Evolutionary conservation across 1,139 yeast genomes (phyloP), one percentile per base, ranked within the genome.

Genomic region (Taphrina flavorubra): DNA sequence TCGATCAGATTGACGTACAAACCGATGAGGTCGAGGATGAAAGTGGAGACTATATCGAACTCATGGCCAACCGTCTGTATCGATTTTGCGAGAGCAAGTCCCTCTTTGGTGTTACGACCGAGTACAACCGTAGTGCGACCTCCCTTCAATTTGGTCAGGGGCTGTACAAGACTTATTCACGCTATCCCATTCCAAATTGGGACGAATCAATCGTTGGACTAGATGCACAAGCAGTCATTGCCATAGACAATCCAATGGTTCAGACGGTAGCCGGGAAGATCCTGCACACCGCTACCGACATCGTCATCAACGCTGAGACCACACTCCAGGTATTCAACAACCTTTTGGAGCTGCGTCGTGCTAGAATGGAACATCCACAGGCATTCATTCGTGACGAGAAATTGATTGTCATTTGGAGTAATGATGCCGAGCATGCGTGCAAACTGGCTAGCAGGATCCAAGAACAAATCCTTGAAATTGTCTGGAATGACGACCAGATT

Each of bases 321-420:
- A 59, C 63, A 6, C 31, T 59, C 7, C 63, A 59, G 42, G 63
- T 59, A 18, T 59, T 59, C 63, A 47, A 59, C 44, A 59, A 46
- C 36, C 44, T 59, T 37, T 31, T 39, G n/a, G 55, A 59, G 16
- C 16, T 59, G 11, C 16, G 63, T 11, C 16, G 63, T 11, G 72
- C 71, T 5, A 60, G 72, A 14, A 69, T 67, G 64, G 66, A 69
- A 42, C 72, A 70, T 40, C 69, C 69, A 31, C 56, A 71, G 5
- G 72, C 72, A 8, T 70, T 69, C 51, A 53, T 70, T 46, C 60
- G 70, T n/a, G 65, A 56, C 11, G 72, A 70, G 25, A 61, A 61
- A 20, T 56, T 65, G 36, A 51, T 70, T 2, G 53, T 70, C 7
- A 65, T 70, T 40, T 70, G 72, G 72, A 65, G 71, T 14, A 70